These are phyloP conservation scores for Wickerhamomyces rabaulensis DNA, from an alignment of 805 yeast species.

Conservation along the genomic window DNA sequence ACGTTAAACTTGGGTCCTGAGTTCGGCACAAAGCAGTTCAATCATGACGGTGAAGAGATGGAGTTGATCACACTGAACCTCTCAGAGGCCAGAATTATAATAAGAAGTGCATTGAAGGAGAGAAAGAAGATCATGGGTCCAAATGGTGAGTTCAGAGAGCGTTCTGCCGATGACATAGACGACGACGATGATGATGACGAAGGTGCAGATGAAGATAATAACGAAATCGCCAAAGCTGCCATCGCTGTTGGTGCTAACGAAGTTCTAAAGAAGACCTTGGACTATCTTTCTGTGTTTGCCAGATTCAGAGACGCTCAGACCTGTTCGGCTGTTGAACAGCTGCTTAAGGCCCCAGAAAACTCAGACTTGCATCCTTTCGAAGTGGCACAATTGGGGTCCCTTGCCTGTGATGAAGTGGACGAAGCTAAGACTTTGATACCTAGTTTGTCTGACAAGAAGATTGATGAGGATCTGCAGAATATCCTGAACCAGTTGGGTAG, in stretches of 20 bases:
- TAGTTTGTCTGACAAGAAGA: conserved; percentile 72
- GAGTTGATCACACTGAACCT: conserved; percentile 81
- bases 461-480: conserved; percentile 82
- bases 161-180: conserved; percentile 26
- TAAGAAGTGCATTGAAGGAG: conserved; percentile 84
- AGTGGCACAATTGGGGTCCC: conserved; percentile 80
- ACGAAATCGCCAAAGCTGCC: conserved; percentile 34
- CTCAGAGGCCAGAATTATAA: conserved; percentile 84
- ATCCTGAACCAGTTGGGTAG: conserved; percentile 82
- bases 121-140: conserved; percentile 51
- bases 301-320: conserved; percentile 91
- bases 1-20: conserved; percentile 87
- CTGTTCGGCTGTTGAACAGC: conserved; percentile 86
- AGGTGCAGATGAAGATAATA: conserved; percentile 27
- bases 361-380: conserved; percentile 89
- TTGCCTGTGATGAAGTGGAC: conserved; percentile 93
- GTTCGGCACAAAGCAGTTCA: conserved; percentile 73
- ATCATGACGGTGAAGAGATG: conserved; percentile 73
- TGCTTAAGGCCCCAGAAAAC: conserved; percentile 70
- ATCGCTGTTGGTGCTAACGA: conserved; percentile 76
- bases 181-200: conserved; percentile 29
- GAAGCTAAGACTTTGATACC: conserved; percentile 95
- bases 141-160: conserved; percentile 30
- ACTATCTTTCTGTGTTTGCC: conserved; percentile 78
- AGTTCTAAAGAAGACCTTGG: conserved; percentile 86